Base-by-base conservation (phyloP, 1,284 basidiomycete species). In the Rhodotorula sp. region DNA sequence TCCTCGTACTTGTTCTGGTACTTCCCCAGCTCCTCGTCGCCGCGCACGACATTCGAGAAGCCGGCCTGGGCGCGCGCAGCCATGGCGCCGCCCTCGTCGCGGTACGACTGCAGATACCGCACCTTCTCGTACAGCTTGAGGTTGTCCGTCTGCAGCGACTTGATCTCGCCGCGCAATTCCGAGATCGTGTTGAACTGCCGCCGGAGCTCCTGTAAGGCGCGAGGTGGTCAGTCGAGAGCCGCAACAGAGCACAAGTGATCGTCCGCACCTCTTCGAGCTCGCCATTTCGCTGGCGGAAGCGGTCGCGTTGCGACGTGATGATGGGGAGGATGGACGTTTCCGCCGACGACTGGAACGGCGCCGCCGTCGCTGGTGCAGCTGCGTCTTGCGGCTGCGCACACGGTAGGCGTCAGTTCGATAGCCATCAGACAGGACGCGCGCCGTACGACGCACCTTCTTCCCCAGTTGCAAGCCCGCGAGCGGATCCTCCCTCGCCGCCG, bases 91-190 rank as follows among this genome's bases (percentile, higher is more conserved):
- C 57, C 67, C 4, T 78, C 78, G 63, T 91, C 89, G 21, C 91
- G 87, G 79, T 97, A 97, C 74, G 90, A 92, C 81, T 96, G 93
- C 88, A 96, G 94, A 80, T 97, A 97, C 70, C 93, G 88, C 53
- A 97, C 94, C 83, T 96, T 97, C 82, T 97, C 95, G 81, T 97
- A 97, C 66, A 96, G 84, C 81, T 97, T 97, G 66, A 97, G 86
- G 80, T 97, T 97, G 81, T 97, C 95, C 0, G 88, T 86, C 81
- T 97, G 93, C 48, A 97, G 84, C 59, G 87, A 88, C 81, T 94
- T 92, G 82, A 93, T 89, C 82, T 97, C 95, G 42, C 88, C 84
- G 17, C 93, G 89, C 25, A 97, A 84, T 78, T 97, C 93, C 0
- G 93, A 92, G 75, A 98, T 94, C 64, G 90, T 88, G 73, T 94